Percentiles rank a stretch among this genome's conserved stretches.
These are phyloP conservation scores for Pleochaeta shiraiana DNA, from an alignment of 2,329 filamentous ascomycete genomes.

Conservation along the genomic window DNA sequence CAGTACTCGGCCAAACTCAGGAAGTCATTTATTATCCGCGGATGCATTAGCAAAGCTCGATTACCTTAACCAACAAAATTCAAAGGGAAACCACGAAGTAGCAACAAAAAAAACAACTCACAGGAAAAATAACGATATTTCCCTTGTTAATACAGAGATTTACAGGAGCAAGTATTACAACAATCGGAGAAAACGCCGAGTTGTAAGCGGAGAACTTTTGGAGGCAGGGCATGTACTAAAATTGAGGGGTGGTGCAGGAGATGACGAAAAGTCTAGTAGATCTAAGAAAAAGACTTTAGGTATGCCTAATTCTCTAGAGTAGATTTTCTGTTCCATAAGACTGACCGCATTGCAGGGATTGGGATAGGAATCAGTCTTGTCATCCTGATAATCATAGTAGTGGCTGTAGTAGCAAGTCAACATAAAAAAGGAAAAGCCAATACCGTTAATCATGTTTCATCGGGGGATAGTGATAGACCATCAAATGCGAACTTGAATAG, in stretches of 20 bases:
- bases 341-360: constrained; percentile 20
- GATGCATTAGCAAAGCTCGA: constrained; percentile 17
- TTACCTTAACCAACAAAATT: constrained; percentile 13
- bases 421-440: constrained; percentile 22
- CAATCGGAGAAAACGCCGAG: constrained; percentile 25
- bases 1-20: constrained; percentile 11
- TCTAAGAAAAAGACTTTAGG: constrained; percentile 31
- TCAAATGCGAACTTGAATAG: constrained; percentile 27
- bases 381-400: constrained; percentile 42
- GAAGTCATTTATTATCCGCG: constrained; percentile 15
- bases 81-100: constrained; percentile 9
- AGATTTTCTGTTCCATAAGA: constrained; percentile 8
- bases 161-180: constrained; percentile 12
- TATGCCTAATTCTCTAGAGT: constrained; percentile 24
- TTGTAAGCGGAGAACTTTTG: constrained; percentile 47
- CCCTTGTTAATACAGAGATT: constrained; percentile 13
- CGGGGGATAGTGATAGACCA: constrained; percentile 10
- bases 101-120: constrained; percentile 12
- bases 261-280: constrained; percentile 5
- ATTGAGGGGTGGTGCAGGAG: constrained; percentile 29
- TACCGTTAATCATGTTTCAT: constrained; percentile 8
- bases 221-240: constrained; percentile 41
- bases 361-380: constrained; percentile 30
- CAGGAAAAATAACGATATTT: constrained; percentile 10
- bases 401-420: constrained; percentile 42